A percentile compares a stretch with the other conserved stretches of the same genome.
These are phyloP conservation scores for Aspergillus baeticus DNA, from an alignment of 495 filamentous ascomycete genomes.

Conservation along the genomic window DNA sequence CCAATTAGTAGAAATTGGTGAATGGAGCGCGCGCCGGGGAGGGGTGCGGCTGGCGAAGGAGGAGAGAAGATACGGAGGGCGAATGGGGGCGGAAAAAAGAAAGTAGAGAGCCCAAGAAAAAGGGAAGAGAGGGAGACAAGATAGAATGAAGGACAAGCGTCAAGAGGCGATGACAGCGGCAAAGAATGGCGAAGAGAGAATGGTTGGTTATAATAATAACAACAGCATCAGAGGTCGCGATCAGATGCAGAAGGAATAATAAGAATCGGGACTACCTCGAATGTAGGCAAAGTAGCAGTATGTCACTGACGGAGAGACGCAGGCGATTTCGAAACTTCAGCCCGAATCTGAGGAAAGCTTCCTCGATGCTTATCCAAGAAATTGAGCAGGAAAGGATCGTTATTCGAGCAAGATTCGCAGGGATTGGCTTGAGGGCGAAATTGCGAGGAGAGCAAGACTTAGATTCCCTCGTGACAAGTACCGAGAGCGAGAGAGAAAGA, in stretches of 20 bases:
- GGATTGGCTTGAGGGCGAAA: not conserved
- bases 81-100: not conserved
- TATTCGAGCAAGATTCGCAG: conserved; percentile 6
- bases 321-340: conserved; percentile 14
- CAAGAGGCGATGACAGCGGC: not conserved
- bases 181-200: not conserved
- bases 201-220: conserved; percentile 2
- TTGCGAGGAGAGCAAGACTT: conserved; percentile 18
- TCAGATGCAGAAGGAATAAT: conserved; percentile 14
- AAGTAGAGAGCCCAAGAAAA: conserved; percentile 1
- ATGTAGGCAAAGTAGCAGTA: not conserved
- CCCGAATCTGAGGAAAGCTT: not conserved
- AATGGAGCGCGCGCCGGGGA: not conserved
- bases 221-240: not conserved
- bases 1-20: not conserved
- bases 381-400: not conserved
- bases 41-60: not conserved
- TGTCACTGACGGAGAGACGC: conserved; percentile 12
- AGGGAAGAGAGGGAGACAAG: conserved; percentile 5
- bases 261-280: conserved; percentile 15
- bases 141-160: not conserved
- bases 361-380: conserved; percentile 1
- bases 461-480: conserved; percentile 11
- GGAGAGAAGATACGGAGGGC: not conserved
- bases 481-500: not conserved